phyloP scores from a whole-genome alignment of 2,329 filamentous ascomycete genomes.

The Dactylellina drechsleri region DNA sequence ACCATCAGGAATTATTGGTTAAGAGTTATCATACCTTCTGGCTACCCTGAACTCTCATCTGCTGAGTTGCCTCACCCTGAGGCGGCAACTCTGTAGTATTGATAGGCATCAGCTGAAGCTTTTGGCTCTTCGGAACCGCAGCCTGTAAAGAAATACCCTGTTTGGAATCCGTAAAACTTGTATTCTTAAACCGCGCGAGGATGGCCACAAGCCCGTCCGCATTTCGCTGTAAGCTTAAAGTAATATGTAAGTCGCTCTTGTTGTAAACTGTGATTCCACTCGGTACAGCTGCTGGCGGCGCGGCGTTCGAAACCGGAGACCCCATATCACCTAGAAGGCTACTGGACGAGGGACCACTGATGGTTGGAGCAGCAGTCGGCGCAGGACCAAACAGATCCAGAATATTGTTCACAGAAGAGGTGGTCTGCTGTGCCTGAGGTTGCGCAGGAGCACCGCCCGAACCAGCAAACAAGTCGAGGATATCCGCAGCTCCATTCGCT shows the following conservation, averaged over 20 bases:
- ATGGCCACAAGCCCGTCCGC: constrained; percentile 82
- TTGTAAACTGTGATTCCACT: constrained; percentile 78
- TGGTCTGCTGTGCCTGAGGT: constrained; percentile 61
- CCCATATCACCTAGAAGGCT: constrained; percentile 67
- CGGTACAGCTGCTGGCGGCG: constrained; percentile 63
- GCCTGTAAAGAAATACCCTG: constrained; percentile 86
- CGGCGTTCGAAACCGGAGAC: constrained; percentile 65
- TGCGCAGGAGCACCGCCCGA: constrained; percentile 51
- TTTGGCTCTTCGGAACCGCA: constrained; percentile 95
- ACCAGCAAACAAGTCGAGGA: constrained; percentile 38
- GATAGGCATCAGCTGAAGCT: constrained; percentile 89
- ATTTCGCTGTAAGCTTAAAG: constrained; percentile 84
- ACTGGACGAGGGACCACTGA: constrained; percentile 65
- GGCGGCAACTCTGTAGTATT: constrained; percentile 79
- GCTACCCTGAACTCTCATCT: constrained; percentile 85
- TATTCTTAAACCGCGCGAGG: constrained; percentile 83
- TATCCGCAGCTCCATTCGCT: constrained; percentile 71
- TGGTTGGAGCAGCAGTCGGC: constrained; percentile 62
- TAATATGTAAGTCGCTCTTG: constrained; percentile 83
- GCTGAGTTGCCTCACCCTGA: constrained; percentile 85
- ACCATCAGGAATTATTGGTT: constrained; percentile 1
- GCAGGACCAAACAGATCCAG: constrained; percentile 83
- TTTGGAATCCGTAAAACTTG: constrained; percentile 72
- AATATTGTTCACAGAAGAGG: constrained; percentile 69
- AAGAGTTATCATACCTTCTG: constrained; percentile 78